Evolutionary conservation across 2,329 filamentous ascomycete species (phyloP).

Genomic region (Teratosphaeria gauchensis): DNA sequence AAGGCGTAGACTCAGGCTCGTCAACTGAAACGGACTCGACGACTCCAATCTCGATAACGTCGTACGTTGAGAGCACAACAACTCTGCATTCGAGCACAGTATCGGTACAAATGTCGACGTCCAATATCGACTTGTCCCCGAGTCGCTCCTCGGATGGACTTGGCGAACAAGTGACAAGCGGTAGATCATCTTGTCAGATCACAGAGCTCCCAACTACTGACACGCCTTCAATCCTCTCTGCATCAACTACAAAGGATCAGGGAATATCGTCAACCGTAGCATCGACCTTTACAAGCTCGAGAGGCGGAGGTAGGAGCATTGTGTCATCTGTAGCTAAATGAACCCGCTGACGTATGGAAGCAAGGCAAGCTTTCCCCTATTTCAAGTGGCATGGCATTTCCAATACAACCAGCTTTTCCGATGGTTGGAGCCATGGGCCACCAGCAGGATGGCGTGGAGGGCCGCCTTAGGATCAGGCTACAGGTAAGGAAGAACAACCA

Average conservation of each 20-base stretch:
- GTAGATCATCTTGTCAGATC: background rate
- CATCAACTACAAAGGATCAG: background rate
- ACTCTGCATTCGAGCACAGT: background rate
- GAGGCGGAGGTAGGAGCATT: background rate
- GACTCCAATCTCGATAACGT: background rate
- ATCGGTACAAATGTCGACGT: background rate
- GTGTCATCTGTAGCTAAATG: background rate
- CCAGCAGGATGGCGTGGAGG: background rate
- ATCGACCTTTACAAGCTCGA: background rate
- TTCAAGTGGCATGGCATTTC: background rate
- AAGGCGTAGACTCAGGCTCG: background rate
- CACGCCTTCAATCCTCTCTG: too few relatives aligned
- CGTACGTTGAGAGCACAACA: background rate
- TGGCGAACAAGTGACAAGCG: background rate
- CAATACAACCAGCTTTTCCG: background rate
- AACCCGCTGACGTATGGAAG: background rate
- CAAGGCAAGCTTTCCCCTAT: background rate
- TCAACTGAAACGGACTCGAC: background rate
- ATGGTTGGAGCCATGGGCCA: background rate
- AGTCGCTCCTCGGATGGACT: background rate
- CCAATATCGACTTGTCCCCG: background rate
- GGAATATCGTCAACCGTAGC: background rate
- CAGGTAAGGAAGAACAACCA: background rate
- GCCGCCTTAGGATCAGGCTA: background rate
- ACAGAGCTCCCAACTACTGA: background rate